Percentiles rank a stretch among this genome's conserved stretches.
Evolutionary conservation across 352 stramenopile species (phyloP).

Genomic region (Phytopythium delawarense): DNA sequence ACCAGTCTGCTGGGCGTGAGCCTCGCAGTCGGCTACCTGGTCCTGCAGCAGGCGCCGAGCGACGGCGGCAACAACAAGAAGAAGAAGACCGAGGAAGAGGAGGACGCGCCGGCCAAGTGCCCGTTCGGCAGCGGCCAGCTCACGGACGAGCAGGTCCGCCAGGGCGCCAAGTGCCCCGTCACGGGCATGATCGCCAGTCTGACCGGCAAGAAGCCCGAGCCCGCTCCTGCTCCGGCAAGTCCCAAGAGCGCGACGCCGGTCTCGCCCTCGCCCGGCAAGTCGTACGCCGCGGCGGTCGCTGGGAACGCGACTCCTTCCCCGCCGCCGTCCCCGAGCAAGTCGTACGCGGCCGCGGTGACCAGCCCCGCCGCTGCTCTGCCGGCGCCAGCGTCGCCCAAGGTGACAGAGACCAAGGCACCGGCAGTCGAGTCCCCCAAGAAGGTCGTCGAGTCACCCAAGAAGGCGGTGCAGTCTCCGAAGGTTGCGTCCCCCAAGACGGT

Average conservation of each 20-base stretch:
- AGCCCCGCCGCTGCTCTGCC: conserved; percentile 10
- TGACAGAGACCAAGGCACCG: neutral
- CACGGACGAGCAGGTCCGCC: conserved; percentile 30
- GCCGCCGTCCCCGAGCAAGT: neutral
- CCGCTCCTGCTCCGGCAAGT: conserved; percentile 3
- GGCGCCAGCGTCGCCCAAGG: conserved; percentile 1
- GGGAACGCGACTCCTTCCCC: conserved; percentile 3
- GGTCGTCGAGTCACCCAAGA: conserved; percentile 1
- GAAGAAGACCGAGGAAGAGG: conserved; percentile 10
- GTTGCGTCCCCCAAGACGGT: conserved; percentile 11
- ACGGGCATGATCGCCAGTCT: conserved; percentile 24
- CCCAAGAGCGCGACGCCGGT: conserved; percentile 4
- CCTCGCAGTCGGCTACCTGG: conserved; percentile 57
- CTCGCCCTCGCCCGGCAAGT: conserved; percentile 3
- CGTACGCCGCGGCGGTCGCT: neutral
- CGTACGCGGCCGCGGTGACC: conserved; percentile 8
- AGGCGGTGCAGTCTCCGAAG: conserved; percentile 16
- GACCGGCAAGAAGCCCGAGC: conserved; percentile 7
- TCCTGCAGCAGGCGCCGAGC: conserved; percentile 32
- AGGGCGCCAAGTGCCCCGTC: conserved; percentile 36
- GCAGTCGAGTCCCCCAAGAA: conserved; percentile 7
- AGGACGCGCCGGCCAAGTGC: conserved; percentile 13
- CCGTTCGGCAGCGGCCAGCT: conserved; percentile 19
- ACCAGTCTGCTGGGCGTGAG: conserved; percentile 59
- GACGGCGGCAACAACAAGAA: conserved; percentile 12